Conservation (phyloP, 768 basidiomycete genomes). For the Boletus rex-veris region DNA sequence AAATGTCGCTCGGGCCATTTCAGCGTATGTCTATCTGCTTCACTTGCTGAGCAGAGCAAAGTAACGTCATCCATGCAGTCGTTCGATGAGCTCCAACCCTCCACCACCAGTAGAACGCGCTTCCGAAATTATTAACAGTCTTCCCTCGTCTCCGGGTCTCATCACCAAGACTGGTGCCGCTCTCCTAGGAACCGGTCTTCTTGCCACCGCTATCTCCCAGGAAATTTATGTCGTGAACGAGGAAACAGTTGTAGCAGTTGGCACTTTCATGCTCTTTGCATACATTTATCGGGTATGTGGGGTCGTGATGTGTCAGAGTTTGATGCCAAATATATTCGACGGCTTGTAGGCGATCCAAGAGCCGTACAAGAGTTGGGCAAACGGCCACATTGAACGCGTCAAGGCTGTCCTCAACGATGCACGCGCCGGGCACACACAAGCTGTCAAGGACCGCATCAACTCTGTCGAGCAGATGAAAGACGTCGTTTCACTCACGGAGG, state of each 20-base stretch:
- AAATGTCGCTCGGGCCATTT: conserved; percentile 42
- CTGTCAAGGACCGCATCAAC: conserved; percentile 89
- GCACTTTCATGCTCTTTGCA: conserved; percentile 77
- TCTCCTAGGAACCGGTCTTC: conserved; percentile 83
- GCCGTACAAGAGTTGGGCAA: conserved; percentile 92
- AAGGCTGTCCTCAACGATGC: conserved; percentile 76
- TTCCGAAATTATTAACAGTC: conserved; percentile 82
- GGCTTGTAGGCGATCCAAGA: conserved; percentile 61
- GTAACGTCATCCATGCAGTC: conserved; percentile 40
- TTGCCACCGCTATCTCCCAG: conserved; percentile 91
- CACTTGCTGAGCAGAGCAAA: conserved; percentile 2
- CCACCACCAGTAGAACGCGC: conserved; percentile 85
- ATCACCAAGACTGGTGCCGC: conserved; percentile 95
- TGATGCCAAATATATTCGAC: conserved; percentile 12
- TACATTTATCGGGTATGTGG: conserved; percentile 73
- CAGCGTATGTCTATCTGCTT: conserved; percentile 40
- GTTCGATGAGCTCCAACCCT: conserved; percentile 61
- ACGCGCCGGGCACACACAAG: conserved; percentile 85
- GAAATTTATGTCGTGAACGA: conserved; percentile 98
- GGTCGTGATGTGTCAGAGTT: not conserved
- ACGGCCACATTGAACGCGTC: conserved; percentile 82
- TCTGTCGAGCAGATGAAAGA: conserved; percentile 94
- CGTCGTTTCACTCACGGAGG: conserved; percentile 86
- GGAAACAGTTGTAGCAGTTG: conserved; percentile 85
- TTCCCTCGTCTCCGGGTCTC: conserved; percentile 80